Base-by-base conservation (phyloP, 495 filamentous ascomycete genomes). In the Beverwykella pulmonaria region DNA sequence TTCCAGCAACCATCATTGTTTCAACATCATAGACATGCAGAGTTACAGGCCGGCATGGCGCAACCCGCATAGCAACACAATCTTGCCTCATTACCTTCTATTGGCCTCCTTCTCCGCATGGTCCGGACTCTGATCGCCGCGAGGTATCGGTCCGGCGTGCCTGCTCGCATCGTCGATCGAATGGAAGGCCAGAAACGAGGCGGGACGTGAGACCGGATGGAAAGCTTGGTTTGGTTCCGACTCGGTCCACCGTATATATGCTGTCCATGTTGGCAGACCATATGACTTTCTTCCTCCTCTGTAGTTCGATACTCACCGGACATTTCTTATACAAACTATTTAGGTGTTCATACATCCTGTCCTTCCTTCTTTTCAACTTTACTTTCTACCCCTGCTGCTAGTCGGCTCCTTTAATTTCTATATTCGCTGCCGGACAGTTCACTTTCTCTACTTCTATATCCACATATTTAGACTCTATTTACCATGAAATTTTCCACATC, bases 361-460 rank as follows among this genome's bases (percentile, higher is more conserved):
- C 48, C 19, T 41, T 46, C 29, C 41, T 48, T 48, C 22, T 29
- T 29, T 32, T 19, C 23, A 3, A 32, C 9, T 32, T 41, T 41
- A 20, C 57, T 26, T 57, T 49, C 41, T 41, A 14, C 53, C 27
- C 34, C 36, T 53, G 60, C 60, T 63, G 60, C 60, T 63, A 63
- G 60, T 23, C 60, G 36, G 53, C 53, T 48, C 34, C 22, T 54
- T 36, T 44, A 44, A 44, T 44, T n/a, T n/a, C 3, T 14, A 10
- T 44, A 9, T n/a, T 44, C 39, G 23, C 61, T 56, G 61, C 52
- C 22, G 52, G n/a, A 34, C 61, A 64, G 53, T 56, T 9, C 25
- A n/a, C 15, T n/a, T 30, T 44, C 8, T 54, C 1, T 34, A n/a
- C 2, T 52, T 32, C 41, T 39, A 29, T 23, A 34, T 15, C n/a